These are phyloP conservation scores for Tritrichomonas foetus DNA, from an alignment of 208 protist species.

Conservation along the genomic window DNA sequence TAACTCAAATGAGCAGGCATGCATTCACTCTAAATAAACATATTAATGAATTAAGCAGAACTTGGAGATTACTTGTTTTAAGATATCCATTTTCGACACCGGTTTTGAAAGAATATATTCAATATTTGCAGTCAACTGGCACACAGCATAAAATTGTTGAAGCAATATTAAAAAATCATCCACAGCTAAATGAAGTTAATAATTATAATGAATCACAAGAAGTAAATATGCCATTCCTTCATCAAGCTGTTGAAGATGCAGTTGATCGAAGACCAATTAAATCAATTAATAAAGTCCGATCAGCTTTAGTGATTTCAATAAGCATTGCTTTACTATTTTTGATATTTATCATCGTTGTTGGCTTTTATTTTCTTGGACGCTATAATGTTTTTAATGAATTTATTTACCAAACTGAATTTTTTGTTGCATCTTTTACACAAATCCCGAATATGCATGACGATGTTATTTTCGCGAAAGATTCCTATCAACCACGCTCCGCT, in stretches of 20 bases:
- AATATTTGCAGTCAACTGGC: neutral
- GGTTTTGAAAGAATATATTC: neutral
- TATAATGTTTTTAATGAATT: neutral
- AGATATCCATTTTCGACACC: neutral
- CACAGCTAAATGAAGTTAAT: neutral
- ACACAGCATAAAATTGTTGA: neutral
- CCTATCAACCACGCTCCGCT: neutral
- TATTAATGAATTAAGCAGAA: neutral
- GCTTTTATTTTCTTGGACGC: neutral
- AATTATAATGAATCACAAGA: neutral
- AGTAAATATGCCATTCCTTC: neutral
- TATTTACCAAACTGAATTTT: neutral
- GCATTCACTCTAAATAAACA: neutral
- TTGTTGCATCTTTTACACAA: neutral
- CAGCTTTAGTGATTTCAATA: neutral
- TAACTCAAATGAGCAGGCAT: neutral
- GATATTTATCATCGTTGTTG: neutral
- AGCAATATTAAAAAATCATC: neutral
- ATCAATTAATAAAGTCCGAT: neutral
- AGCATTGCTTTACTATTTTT: neutral
- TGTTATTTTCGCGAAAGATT: neutral
- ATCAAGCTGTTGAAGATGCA: neutral
- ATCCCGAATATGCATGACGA: neutral
- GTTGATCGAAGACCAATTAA: neutral
- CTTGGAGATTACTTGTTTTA: neutral